Conservation (phyloP, 352 stramenopile genomes). For the Elongisporangium undulatum region DNA sequence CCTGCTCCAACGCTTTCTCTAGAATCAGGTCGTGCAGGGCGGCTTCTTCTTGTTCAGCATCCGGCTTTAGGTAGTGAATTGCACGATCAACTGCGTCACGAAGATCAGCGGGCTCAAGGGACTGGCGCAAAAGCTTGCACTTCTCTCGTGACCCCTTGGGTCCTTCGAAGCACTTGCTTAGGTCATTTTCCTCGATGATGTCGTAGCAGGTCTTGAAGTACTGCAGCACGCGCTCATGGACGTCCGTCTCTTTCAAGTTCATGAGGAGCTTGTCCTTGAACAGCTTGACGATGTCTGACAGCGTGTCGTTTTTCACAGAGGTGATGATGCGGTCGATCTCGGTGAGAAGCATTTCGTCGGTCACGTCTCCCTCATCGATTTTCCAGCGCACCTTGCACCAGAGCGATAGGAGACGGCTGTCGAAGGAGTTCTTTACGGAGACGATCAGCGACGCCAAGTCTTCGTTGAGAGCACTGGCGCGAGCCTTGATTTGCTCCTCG, state of each 20-base stretch:
- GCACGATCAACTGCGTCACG: no score
- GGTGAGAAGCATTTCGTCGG: slow-evolving; percentile 7
- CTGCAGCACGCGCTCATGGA: slow-evolving; percentile 11
- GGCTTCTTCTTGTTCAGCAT: no score
- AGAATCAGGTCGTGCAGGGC: no score
- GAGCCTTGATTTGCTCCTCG: neutral
- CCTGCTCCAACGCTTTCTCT: no score
- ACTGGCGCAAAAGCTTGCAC: no score
- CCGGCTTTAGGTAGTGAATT: no score
- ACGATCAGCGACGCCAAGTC: neutral
- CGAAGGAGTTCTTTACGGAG: no score
- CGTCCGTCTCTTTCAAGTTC: slow-evolving; percentile 8
- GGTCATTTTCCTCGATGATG: slow-evolving; percentile 12
- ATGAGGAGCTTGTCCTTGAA: slow-evolving; percentile 13
- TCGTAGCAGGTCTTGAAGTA: slow-evolving; percentile 8
- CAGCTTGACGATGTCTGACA: slow-evolving; percentile 11
- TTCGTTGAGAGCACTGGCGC: neutral
- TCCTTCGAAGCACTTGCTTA: neutral
- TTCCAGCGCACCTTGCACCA: neutral
- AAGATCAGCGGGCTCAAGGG: no score
- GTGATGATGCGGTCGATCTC: slow-evolving; percentile 15
- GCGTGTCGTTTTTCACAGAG: slow-evolving; percentile 12
- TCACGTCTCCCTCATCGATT: slow-evolving; percentile 1
- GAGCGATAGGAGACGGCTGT: neutral
- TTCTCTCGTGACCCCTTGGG: no score